Conservation (phyloP, 2,329 filamentous ascomycete genomes). For the Trichoderma semiorbis region DNA sequence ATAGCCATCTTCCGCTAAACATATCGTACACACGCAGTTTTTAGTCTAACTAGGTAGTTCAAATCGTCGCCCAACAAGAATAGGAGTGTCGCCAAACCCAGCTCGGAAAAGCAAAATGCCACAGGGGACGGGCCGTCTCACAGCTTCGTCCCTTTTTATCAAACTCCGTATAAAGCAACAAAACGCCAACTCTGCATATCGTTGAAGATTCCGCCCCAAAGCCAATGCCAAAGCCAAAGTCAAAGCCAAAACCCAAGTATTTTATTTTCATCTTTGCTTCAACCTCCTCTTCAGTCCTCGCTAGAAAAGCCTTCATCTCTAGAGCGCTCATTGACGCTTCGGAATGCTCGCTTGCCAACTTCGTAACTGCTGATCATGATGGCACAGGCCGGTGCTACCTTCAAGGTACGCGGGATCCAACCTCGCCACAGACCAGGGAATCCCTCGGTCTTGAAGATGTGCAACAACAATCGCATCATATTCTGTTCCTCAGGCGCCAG, state of each 20-base stretch:
- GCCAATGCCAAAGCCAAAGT: not conserved
- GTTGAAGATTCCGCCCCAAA: not conserved
- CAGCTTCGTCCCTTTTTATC: not conserved
- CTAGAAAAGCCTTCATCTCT: not conserved
- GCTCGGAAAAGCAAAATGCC: not conserved
- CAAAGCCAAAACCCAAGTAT: not conserved
- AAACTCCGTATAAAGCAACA: slow-evolving; percentile 17
- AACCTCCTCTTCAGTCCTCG: not conserved
- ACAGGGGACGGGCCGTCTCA: not conserved
- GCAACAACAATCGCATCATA: slow-evolving; percentile 81
- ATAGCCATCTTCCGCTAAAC: slow-evolving; percentile 24
- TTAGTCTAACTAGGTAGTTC: not conserved
- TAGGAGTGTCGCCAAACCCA: slow-evolving; percentile 11
- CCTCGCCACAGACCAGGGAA: slow-evolving; percentile 78
- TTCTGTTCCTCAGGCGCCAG: slow-evolving; percentile 67
- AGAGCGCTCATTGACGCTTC: slow-evolving; percentile 62
- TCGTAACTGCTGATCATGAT: slow-evolving; percentile 99
- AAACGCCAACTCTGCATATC: not conserved
- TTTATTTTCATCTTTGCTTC: not conserved
- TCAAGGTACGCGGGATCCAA: slow-evolving; percentile 86
- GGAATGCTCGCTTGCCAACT: slow-evolving; percentile 85
- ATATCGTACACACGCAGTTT: slow-evolving; percentile 20
- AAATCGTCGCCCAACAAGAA: not conserved
- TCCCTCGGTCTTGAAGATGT: slow-evolving; percentile 87
- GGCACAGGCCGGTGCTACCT: slow-evolving; percentile 92